Conservation (phyloP, 345 rosid genomes). For the Ricinus communis region DNA sequence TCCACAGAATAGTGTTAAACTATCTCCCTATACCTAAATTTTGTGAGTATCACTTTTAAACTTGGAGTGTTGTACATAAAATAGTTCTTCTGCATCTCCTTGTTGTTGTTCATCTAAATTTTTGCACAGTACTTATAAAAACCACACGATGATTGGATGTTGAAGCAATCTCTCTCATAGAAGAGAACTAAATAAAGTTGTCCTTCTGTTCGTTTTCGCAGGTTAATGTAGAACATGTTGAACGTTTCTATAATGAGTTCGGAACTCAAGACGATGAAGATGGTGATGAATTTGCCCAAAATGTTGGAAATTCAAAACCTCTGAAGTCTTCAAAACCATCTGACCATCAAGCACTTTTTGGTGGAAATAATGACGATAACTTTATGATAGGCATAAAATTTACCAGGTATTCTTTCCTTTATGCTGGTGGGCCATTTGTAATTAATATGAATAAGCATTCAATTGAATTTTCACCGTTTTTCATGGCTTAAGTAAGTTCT, state of each 20-base stretch:
- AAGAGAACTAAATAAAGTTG: background rate
- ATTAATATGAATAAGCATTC: background rate
- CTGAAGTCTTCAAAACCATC: constrained; percentile 73
- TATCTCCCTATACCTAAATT: background rate
- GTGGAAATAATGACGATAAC: constrained; percentile 66
- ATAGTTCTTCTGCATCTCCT: background rate
- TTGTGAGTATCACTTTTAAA: background rate
- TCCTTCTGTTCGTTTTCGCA: constrained; percentile 31
- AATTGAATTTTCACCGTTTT: background rate
- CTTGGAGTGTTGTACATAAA: background rate
- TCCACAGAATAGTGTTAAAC: background rate
- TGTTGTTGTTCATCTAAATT: background rate
- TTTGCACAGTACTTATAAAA: background rate
- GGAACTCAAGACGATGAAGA: constrained; percentile 62
- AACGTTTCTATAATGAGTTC: constrained; percentile 69
- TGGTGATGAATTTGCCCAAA: constrained; percentile 21
- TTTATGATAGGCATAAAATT: constrained; percentile 89
- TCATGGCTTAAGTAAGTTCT: background rate
- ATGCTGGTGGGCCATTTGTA: background rate
- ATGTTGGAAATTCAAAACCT: constrained; percentile 28
- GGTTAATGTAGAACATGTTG: constrained; percentile 79
- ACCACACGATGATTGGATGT: background rate
- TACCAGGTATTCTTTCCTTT: constrained; percentile 58
- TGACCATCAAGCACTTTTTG: constrained; percentile 81
- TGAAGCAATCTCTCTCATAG: constrained; percentile 9